These are phyloP conservation scores for Groenewaldozyma sp. DNA, from an alignment of 1,139 yeast genomes.

Conservation along the genomic window DNA sequence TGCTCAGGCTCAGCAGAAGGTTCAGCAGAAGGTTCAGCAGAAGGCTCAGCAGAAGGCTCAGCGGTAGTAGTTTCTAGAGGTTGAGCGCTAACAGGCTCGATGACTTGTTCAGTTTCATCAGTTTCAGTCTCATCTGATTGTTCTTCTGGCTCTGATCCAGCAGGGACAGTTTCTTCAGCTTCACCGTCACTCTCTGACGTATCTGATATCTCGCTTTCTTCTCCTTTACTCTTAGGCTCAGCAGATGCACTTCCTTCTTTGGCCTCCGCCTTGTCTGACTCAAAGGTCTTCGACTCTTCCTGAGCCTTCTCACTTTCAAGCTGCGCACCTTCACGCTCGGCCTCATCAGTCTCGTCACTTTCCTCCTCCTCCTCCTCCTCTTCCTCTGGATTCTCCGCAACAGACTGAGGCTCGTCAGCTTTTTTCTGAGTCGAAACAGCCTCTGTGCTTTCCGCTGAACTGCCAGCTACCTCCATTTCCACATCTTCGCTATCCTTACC, in stretches of 20 bases:
- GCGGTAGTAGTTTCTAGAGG: no score
- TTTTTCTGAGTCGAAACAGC: no score
- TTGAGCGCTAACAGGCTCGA: no score
- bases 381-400: background rate
- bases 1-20: no score
- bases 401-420: no score
- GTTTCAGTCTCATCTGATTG: background rate
- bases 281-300: conserved; percentile 7
- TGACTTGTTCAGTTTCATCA: background rate
- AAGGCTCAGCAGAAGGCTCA: no score
- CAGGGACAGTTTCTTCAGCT: background rate
- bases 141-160: background rate
- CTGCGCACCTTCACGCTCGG: background rate
- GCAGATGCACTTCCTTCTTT: background rate
- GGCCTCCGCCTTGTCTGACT: conserved; percentile 4
- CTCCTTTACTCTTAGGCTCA: conserved; percentile 3
- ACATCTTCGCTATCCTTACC: conserved; percentile 7
- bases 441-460: no score
- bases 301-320: background rate
- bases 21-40: no score
- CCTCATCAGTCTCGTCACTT: background rate
- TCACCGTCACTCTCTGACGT: conserved; percentile 6
- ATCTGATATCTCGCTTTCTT: conserved; percentile 5
- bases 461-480: background rate
- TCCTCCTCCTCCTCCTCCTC: background rate